A percentile compares a stretch with the other conserved stretches of the same genome.
Evolutionary conservation across 2,329 filamentous ascomycete species (phyloP).

Genomic region (Aspergillus awamori): DNA sequence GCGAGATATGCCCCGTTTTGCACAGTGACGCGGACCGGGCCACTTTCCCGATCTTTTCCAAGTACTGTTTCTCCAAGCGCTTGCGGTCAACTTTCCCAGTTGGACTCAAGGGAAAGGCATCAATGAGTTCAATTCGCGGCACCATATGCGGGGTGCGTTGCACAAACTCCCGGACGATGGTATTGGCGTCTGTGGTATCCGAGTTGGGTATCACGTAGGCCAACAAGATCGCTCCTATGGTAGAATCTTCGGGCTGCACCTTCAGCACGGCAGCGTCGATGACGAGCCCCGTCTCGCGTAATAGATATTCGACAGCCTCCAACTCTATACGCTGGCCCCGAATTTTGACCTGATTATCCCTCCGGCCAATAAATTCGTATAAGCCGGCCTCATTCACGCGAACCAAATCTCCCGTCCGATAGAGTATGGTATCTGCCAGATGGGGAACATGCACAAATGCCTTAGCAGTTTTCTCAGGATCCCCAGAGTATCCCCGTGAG

Average conservation of each 20-base stretch:
- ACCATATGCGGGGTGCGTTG: not conserved
- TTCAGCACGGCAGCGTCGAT: not conserved
- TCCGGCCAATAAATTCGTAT: conserved; percentile 12
- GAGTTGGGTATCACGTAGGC: not conserved
- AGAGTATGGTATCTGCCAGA: not conserved
- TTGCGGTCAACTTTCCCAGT: not conserved
- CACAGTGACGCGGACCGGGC: not conserved
- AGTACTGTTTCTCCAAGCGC: not conserved
- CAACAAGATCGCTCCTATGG: not conserved
- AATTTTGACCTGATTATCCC: conserved; percentile 17
- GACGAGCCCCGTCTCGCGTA: not conserved
- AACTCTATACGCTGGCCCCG: conserved; percentile 18
- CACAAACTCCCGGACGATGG: not conserved
- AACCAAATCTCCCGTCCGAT: conserved; percentile 18
- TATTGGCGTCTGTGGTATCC: not conserved
- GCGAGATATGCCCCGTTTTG: too few relatives aligned
- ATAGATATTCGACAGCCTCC: conserved; percentile 15
- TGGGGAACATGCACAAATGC: not conserved
- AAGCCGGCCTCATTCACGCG: conserved; percentile 8
- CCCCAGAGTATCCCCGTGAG: not conserved
- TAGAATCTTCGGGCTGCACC: not conserved
- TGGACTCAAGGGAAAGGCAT: not conserved
- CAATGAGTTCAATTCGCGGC: not conserved
- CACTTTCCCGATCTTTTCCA: not conserved
- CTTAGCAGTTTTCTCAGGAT: not conserved